Base-by-base conservation (phyloP, 192 early-diverging fungal genomes). In the Rhizophagus sp. region DNA sequence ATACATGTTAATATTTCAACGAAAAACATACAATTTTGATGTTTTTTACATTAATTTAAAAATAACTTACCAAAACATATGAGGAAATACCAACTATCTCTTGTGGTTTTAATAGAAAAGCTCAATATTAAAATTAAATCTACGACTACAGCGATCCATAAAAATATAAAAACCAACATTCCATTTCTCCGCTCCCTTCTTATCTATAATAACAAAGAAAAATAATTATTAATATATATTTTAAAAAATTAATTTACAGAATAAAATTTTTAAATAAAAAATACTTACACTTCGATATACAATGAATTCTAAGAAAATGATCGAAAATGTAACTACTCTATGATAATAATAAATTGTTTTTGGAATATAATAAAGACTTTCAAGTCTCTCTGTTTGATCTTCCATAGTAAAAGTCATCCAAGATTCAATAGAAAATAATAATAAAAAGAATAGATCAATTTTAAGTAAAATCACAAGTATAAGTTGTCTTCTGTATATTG, bases 81-180 rank as follows among this genome's bases (percentile, higher is more conserved):
- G 12, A 66, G 30, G 30, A 66, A 66, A 66, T 66, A 66, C 64
- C 64, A 66, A 66, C 30, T 66, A 30, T 66, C 64, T 30, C 13
- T 25, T 66, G 30, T 4, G 33, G 30, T 66, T 66, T 11, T 25
- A 25, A 66, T 33, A 12, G 64, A 66, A 66, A 33, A 66, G 13
- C 24, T 3, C 10, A 66, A 25, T 33, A 66, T 27, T 15, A 30
- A 25, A 15, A 66, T 30, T 4, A 66, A 66, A 66, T 66, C 25
- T 27, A 30, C 11, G 9, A 66, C 33, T 15, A 66, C 64, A 27
- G 24, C 10, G 8, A 33, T 15, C 64, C 64, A 66, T 33, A 66
- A 9, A 66, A 25, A 33, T 33, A 66, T 15, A 27, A 66, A 66
- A 33, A 66, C 0, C 0, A 33, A 25, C 64, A 66, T 66, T 30